Percentiles rank a stretch among this genome's conserved stretches.
Evolutionary conservation across 306 rosid species (phyloP).

Genomic region (Cucurbita moschata): DNA sequence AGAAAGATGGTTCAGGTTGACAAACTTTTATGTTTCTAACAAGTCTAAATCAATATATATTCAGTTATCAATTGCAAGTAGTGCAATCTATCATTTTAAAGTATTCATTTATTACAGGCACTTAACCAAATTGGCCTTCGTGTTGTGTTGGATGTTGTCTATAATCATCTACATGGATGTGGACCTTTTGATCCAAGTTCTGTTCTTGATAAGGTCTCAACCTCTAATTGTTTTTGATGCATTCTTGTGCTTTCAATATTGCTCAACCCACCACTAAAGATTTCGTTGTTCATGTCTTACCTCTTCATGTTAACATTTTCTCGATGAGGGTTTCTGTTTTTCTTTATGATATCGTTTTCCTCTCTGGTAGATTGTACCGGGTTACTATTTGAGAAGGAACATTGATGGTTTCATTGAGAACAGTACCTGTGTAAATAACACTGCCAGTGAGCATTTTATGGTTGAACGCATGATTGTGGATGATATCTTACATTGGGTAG

Average conservation of each 20-base stretch:
- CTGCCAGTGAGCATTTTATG: constrained; percentile 93
- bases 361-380: constrained; percentile 85
- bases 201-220: constrained; percentile 76
- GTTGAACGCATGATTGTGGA: constrained; percentile 81
- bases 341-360: constrained; percentile 13
- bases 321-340: constrained; percentile 5
- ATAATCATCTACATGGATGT: constrained; percentile 76
- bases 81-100: not conserved
- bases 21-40: not conserved
- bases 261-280: not conserved
- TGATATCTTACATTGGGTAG: constrained; percentile 87
- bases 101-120: constrained; percentile 35
- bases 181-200: constrained; percentile 74
- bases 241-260: not conserved
- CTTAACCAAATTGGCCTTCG: constrained; percentile 69
- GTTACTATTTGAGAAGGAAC: constrained; percentile 87
- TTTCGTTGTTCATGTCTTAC: constrained; percentile 5
- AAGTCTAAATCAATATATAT: not conserved
- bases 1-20: constrained; percentile 85
- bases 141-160: constrained; percentile 79
- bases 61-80: not conserved
- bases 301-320: constrained; percentile 11
- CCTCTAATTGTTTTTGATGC: constrained; percentile 5
- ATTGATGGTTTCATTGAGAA: constrained; percentile 79
- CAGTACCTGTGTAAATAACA: constrained; percentile 85